Percentiles rank a stretch among this genome's conserved stretches.
Evolutionary conservation across 2,329 filamentous ascomycete genomes (phyloP).

Genomic region (Cryphonectria radicalis): DNA sequence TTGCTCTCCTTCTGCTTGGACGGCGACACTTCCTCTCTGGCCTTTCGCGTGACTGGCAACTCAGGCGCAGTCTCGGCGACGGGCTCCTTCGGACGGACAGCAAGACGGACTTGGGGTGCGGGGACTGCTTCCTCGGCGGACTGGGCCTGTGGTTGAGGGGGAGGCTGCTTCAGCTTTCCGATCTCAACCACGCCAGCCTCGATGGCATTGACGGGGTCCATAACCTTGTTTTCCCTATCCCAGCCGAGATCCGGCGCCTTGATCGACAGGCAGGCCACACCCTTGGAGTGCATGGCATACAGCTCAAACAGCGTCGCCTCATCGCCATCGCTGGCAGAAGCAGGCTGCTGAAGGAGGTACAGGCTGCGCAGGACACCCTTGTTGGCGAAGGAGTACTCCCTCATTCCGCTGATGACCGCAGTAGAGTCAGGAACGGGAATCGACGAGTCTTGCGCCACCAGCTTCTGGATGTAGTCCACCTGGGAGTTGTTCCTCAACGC

Average conservation of each 20-base stretch:
- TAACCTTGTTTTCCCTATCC: conserved; percentile 86
- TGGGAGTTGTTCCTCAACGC: conserved; percentile 82
- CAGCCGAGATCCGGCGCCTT: conserved; percentile 90
- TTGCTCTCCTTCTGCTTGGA: conserved; percentile 52
- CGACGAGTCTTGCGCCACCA: conserved; percentile 71
- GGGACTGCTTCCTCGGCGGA: conserved; percentile 37
- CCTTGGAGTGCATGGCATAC: conserved; percentile 96
- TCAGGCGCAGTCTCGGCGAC: conserved; percentile 29
- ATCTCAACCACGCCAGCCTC: conserved; percentile 76
- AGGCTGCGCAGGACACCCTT: conserved; percentile 88
- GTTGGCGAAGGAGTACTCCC: conserved; percentile 89
- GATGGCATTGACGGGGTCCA: conserved; percentile 77
- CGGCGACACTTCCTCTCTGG: conserved; percentile 37
- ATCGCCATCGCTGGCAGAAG: conserved; percentile 64
- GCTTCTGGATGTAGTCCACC: conserved; percentile 81
- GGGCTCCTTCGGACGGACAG: conserved; percentile 37
- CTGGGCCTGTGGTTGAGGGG: conserved; percentile 51
- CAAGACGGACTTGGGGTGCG: conserved; percentile 40
- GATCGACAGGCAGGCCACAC: conserved; percentile 86
- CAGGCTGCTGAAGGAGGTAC: conserved; percentile 78
- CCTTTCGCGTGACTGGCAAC: conserved; percentile 39
- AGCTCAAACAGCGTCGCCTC: conserved; percentile 87
- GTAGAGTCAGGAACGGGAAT: conserved; percentile 90
- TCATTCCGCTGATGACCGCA: conserved; percentile 94
- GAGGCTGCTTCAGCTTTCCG: conserved; percentile 64